Base-by-base conservation (phyloP, 2,329 filamentous ascomycete species). In the Hypoxylon sp. region DNA sequence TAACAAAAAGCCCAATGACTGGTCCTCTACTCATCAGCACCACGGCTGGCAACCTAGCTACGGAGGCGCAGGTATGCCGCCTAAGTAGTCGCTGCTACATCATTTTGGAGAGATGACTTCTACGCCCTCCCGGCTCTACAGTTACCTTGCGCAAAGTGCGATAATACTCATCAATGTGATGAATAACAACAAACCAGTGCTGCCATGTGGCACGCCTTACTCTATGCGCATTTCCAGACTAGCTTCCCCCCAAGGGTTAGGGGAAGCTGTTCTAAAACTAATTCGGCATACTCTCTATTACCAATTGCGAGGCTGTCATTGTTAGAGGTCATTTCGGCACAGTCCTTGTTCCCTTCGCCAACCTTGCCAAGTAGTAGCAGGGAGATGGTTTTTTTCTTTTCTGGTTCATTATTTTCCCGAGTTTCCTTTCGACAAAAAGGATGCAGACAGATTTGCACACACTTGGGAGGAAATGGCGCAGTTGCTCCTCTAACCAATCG, bases 1-100 rank as follows among this genome's bases (percentile, higher is more conserved):
- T 0, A 31, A 19, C 27, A 71, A 73, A 57, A 65, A 67, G 32
- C 52, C 50, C 24, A 68, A 62, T 50, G 61, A 73, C 57, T 70
- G 64, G 61, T 57, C 72, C 15, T 64, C 75, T 47, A 69, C 74
- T 15, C 73, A 74, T 42, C 79, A 77, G 61, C 82, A 81, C 67
- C 75, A 79, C 53, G 79, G 78, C 48, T 81, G 80, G 82, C 80
- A 61, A 21, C 70, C 79, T 37, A 80, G 79, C 72, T 80, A 83
- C 75, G 79, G 80, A 58, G 80, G 59, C 35, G 47, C 56, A 46
- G 55, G 67, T 42, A 55, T 67, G 57, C 56, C 57, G 46, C 60
- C 64, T 57, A 61, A 61, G 56, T 62, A 58, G 63, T 50, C 52
- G 48, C 47, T 42, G 27, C 59, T 21, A 32, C 31, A 32, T n/a